Evolutionary conservation across 2,329 filamentous ascomycete species (phyloP), one percentile per base, ranked within the genome.

Genomic region (Aspergillus fumigatiaffinis): DNA sequence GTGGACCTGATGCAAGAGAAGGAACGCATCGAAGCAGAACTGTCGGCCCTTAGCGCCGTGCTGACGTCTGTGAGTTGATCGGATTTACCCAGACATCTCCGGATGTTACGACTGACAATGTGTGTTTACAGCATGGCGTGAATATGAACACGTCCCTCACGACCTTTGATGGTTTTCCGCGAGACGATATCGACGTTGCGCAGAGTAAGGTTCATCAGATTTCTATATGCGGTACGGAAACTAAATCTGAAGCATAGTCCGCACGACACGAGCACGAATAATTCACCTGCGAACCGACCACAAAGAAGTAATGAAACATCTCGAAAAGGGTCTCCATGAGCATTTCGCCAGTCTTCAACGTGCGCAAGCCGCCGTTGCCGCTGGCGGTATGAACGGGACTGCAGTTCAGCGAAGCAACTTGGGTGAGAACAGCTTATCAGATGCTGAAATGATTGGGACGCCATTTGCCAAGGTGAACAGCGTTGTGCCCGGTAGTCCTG

Each of bases 201-300:
- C 93, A 97, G 77, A 94, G 91, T 94, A 85, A 63, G 81, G 51
- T 32, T 32, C 48, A 2, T 53, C 32, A 25, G 17, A 41, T 17
- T 53, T 28, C 7, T 49, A 17, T 10, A 21, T 26, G n/a, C 10
- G 56, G 17, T 20, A 54, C 42, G 55, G 1, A 55, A 57, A 54
- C 64, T 65, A 53, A 67, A 25, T 55, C 20, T 53, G 29, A 35
- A 51, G 14, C 20, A 54, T 67, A 95, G 91, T 99, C 71, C 90
- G 94, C 60, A 96, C 91, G n/a, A 96, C 92, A 41, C 84, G 94
- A 74, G 85, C 92, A 28, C 87, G 90, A 59, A 96, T 99, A 65
- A 94, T 97, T 64, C 82, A 87, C 64, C 82, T 97, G 42, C 87
- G 90, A 63, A 97, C 97, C 71, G 94, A 99, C 75, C 93, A 96